Evolutionary conservation across 2,329 filamentous ascomycete genomes (phyloP), one percentile per base, ranked within the genome.

Genomic region (Graphilbum fragrans): DNA sequence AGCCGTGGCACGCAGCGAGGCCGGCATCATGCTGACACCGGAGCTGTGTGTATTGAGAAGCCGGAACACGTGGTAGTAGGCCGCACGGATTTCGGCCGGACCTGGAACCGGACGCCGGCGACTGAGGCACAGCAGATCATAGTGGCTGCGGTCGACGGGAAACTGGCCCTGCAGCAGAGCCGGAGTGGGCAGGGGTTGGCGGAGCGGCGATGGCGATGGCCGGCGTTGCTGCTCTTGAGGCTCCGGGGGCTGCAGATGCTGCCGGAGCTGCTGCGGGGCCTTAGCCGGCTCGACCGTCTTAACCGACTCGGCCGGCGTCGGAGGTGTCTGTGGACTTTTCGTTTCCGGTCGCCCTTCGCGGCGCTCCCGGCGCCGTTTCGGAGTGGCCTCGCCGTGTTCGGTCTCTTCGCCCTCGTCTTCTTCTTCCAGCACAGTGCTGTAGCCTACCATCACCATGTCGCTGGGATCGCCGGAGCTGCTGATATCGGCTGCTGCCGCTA

Each of bases 41-140:
- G 45, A 45, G 37, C 52, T 57, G 23, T 64, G 61, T 8, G 62
- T 62, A 45, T 68, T 62, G 41, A 72, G 60, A 29, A 67, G 55
- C 36, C 61, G 56, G 35, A 65, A 61, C 16, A 69, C 56, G 8
- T 66, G 61, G 41, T 58, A 61, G 47, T 69, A 71, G 12, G 67
- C 65, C 10, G 51, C 53, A 21, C 63, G 59, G 39, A 72, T 60
- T 43, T 63, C 57, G 12, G 58, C 53, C 29, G 52, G 46, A 9
- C 55, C 52, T 41, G 58, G 47, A 2, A 50, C 46, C 5, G 54
- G 49, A 7, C 42, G 39, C 19, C 55, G 57, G 6, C 29, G 29
- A 1, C 65, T 55, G 23, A 70, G 53, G 35, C 66, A 66, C 12
- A 70, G 51, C 19, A 69, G 47, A 41, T 70, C 66, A 47, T 69